phyloP scores from a whole-genome alignment of 2,329 filamentous ascomycete species.

The Colletotrichum echinochloae region DNA sequence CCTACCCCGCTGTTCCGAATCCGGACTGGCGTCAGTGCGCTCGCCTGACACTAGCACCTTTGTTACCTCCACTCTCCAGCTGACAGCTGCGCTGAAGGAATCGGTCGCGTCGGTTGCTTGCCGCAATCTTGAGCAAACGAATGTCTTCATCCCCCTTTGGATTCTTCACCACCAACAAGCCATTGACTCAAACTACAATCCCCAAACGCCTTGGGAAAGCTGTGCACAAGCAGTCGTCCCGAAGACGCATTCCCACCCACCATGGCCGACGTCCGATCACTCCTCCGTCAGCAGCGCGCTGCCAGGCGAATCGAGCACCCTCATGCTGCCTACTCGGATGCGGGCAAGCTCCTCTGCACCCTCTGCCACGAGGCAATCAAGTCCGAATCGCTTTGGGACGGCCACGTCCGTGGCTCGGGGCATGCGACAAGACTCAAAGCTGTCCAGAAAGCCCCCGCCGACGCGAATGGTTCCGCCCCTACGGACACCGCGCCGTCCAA shows the following conservation, averaged over 20 bases:
- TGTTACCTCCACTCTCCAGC: slow-evolving; percentile 29
- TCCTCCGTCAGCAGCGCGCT: slow-evolving; percentile 82
- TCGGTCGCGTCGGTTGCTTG: slow-evolving; percentile 20
- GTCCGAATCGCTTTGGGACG: slow-evolving; percentile 75
- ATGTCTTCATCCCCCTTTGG: slow-evolving; percentile 16
- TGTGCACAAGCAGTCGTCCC: neutral
- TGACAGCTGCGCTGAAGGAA: slow-evolving; percentile 23
- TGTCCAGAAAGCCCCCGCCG: slow-evolving; percentile 8
- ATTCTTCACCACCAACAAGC: slow-evolving; percentile 16
- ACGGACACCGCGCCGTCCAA: slow-evolving; percentile 39
- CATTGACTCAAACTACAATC: slow-evolving; percentile 18
- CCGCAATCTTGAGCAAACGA: slow-evolving; percentile 15
- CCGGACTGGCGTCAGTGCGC: slow-evolving; percentile 3
- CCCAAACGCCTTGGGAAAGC: neutral
- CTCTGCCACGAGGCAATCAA: slow-evolving; percentile 75
- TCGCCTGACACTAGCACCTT: slow-evolving; percentile 20
- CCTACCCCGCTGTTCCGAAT: slow-evolving; percentile 13
- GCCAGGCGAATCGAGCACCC: slow-evolving; percentile 79
- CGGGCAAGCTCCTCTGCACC: slow-evolving; percentile 75
- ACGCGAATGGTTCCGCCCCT: slow-evolving; percentile 30
- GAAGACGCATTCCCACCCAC: slow-evolving; percentile 22
- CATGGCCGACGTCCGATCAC: slow-evolving; percentile 84
- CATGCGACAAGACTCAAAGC: slow-evolving; percentile 49
- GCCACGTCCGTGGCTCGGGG: slow-evolving; percentile 64
- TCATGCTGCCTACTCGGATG: slow-evolving; percentile 74